These are phyloP conservation scores for Wickerhamiella nectarea DNA, from an alignment of 805 yeast species.

Conservation along the genomic window DNA sequence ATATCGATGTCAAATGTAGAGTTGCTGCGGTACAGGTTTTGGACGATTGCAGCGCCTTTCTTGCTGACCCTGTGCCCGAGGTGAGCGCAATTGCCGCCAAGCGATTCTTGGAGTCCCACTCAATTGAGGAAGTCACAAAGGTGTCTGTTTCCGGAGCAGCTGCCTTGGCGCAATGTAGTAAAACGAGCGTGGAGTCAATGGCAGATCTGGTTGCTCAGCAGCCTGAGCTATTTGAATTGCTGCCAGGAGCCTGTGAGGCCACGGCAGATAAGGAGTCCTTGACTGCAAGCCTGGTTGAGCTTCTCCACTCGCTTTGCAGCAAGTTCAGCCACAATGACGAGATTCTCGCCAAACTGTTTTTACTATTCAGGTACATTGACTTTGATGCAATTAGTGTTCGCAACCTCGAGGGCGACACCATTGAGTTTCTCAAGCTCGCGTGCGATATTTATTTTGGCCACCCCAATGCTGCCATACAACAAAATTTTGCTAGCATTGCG, in stretches of 20 bases:
- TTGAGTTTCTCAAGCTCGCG: not conserved
- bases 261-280: not conserved
- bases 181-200: not conserved
- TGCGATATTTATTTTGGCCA: not conserved
- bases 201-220: not conserved
- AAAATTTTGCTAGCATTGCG: not conserved
- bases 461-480: not conserved
- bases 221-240: not conserved
- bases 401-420: slow-evolving; percentile 1
- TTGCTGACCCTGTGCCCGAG: not conserved
- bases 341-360: not conserved
- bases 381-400: slow-evolving; percentile 1
- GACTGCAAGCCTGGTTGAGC: not conserved
- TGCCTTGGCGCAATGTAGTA: not conserved
- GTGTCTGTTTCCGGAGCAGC: not conserved
- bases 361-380: slow-evolving; percentile 1
- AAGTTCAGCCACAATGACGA: not conserved
- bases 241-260: slow-evolving; percentile 2
- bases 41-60: not conserved
- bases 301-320: not conserved
- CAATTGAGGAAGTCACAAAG: not conserved
- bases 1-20: slow-evolving; percentile 4
- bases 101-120: not conserved
- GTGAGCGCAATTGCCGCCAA: slow-evolving; percentile 2
- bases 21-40: not conserved